Percentiles rank a stretch among this genome's conserved stretches.
These are phyloP conservation scores for Angomonas ambiguus DNA, from an alignment of 208 protist species.

Conservation along the genomic window DNA sequence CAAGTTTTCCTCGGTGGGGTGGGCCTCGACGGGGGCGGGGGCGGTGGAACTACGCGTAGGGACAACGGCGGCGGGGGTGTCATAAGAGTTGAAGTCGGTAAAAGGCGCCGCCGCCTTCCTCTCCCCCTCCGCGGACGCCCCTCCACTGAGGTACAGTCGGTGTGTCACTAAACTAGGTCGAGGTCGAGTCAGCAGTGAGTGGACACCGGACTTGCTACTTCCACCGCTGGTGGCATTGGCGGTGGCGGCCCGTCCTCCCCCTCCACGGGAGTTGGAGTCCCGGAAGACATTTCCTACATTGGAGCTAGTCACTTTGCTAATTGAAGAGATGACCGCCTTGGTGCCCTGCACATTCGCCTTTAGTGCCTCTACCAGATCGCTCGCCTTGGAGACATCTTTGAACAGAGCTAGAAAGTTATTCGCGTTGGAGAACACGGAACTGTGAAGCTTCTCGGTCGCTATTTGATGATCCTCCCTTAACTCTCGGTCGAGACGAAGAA, in stretches of 20 bases:
- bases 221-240: neutral
- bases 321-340: constrained; percentile 72
- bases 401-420: constrained; percentile 81
- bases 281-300: constrained; percentile 22
- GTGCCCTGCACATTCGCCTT: constrained; percentile 83
- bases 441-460: constrained; percentile 55
- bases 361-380: constrained; percentile 62
- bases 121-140: neutral
- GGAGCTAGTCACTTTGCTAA: constrained; percentile 66
- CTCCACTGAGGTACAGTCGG: constrained; percentile 14
- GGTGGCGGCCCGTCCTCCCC: neutral
- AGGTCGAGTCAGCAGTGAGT: neutral
- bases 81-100: too few species aligned
- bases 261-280: neutral
- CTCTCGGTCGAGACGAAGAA: constrained; percentile 66
- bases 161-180: constrained; percentile 39
- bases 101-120: neutral
- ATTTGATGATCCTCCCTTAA: constrained; percentile 70
- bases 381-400: constrained; percentile 70
- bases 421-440: constrained; percentile 66
- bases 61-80: neutral
- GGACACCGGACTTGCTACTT: neutral
- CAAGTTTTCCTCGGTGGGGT: too few species aligned
- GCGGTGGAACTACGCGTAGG: neutral
- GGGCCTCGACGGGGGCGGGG: neutral